Conservation (phyloP, 495 filamentous ascomycete genomes). For the Chaetomium fimeti region DNA sequence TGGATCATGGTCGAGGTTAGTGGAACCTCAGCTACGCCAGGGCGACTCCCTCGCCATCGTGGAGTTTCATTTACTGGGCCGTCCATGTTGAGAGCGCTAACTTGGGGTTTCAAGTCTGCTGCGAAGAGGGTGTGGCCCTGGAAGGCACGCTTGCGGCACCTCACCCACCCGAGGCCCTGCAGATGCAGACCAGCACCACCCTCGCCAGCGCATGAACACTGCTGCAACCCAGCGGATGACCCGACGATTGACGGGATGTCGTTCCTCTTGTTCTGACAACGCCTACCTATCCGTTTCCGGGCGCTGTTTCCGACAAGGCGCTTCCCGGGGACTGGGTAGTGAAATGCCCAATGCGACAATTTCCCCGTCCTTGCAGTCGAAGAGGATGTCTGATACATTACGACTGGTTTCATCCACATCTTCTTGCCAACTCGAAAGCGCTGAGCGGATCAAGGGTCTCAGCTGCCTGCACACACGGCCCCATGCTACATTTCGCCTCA, state of each 20-base stretch:
- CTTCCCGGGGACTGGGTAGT: not conserved
- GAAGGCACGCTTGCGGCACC: not conserved
- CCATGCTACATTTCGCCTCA: not conserved
- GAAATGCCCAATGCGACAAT: not conserved
- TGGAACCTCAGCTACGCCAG: not conserved
- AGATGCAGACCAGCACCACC: not conserved
- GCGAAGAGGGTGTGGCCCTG: not conserved
- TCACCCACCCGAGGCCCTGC: not conserved
- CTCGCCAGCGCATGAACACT: conserved; percentile 7
- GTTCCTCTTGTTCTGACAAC: conserved; percentile 5
- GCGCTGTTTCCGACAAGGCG: not conserved
- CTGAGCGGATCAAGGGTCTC: not conserved
- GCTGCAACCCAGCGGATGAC: not conserved
- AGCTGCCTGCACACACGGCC: conserved; percentile 5
- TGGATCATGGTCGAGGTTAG: not conserved
- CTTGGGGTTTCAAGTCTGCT: not conserved
- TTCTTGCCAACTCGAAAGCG: not conserved
- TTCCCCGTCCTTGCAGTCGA: not conserved
- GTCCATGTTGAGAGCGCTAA: conserved; percentile 5
- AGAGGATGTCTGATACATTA: not conserved
- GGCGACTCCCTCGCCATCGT: not conserved
- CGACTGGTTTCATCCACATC: conserved; percentile 6
- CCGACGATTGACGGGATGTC: not conserved
- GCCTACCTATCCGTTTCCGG: not conserved
- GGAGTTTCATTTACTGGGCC: not conserved